Percentiles rank a stretch among this genome's conserved stretches.
Evolutionary conservation across 1,139 yeast species (phyloP).

Genomic region (Debaryomyces subglobosus): DNA sequence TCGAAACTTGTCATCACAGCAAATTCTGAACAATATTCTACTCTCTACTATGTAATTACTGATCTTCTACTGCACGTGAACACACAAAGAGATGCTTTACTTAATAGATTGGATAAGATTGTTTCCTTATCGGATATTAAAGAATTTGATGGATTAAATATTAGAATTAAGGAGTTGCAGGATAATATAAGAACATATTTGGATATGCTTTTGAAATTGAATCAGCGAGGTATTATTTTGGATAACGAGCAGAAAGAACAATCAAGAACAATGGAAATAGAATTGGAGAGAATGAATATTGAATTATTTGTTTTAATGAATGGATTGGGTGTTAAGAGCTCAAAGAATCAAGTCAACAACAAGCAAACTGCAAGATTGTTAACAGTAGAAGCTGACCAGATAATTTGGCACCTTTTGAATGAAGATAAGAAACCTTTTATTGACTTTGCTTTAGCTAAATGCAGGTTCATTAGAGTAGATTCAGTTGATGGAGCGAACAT

Average conservation of each 20-base stretch:
- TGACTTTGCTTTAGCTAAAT: slow-evolving; percentile 69
- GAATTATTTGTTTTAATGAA: slow-evolving; percentile 69
- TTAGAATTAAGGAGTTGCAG: slow-evolving; percentile 59
- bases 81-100: slow-evolving; percentile 57
- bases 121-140: slow-evolving; percentile 69
- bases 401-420: slow-evolving; percentile 71
- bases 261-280: slow-evolving; percentile 52
- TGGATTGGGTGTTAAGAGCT: slow-evolving; percentile 59
- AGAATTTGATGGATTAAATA: slow-evolving; percentile 59
- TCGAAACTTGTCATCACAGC: slow-evolving; percentile 72
- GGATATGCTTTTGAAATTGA: slow-evolving; percentile 50
- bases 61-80: slow-evolving; percentile 71
- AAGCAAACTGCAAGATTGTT: slow-evolving; percentile 34
- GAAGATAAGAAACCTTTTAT: slow-evolving; percentile 65
- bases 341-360: slow-evolving; percentile 29
- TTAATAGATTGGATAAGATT: slow-evolving; percentile 65
- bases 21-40: slow-evolving; percentile 73
- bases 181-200: slow-evolving; percentile 48
- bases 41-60: slow-evolving; percentile 63
- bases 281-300: slow-evolving; percentile 55
- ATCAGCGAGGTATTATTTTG: slow-evolving; percentile 29
- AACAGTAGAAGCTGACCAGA: slow-evolving; percentile 58
- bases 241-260: slow-evolving; percentile 29
- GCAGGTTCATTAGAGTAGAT: slow-evolving; percentile 63
- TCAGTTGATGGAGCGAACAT: slow-evolving; percentile 57